Conservation (phyloP, 1,139 yeast species). For the Geotrichum restrictum region DNA sequence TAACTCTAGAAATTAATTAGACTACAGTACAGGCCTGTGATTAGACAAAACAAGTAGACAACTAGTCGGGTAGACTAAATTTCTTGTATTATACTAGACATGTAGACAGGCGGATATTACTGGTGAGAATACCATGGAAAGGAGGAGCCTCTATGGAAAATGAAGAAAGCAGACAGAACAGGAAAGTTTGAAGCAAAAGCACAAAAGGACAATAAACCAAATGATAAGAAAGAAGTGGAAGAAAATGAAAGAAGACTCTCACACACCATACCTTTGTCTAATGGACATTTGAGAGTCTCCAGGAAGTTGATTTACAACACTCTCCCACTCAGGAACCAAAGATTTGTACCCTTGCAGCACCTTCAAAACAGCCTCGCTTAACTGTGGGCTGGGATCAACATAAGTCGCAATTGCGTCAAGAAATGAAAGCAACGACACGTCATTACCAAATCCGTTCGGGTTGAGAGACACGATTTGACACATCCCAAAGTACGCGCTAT, state of each 20-base stretch:
- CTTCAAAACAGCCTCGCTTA: slow-evolving; percentile 35
- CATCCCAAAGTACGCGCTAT: slow-evolving; percentile 74
- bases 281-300: slow-evolving; percentile 6
- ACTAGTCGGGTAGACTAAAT: too few species aligned
- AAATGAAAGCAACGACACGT: slow-evolving; percentile 51
- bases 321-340: slow-evolving; percentile 34
- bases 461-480: slow-evolving; percentile 56
- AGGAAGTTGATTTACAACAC: slow-evolving; percentile 15
- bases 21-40: too few species aligned
- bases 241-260: neutral
- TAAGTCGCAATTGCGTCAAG: slow-evolving; percentile 64
- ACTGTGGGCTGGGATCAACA: slow-evolving; percentile 40
- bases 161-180: too few species aligned
- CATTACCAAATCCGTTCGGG: slow-evolving; percentile 61
- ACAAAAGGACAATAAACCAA: neutral
- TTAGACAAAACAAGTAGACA: too few species aligned
- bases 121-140: too few species aligned
- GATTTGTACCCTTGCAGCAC: slow-evolving; percentile 40
- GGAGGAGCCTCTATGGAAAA: too few species aligned
- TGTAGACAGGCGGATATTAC: too few species aligned
- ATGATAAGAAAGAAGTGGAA: too few species aligned
- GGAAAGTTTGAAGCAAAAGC: neutral
- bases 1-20: too few species aligned
- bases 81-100: too few species aligned
- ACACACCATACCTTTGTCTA: slow-evolving; percentile 13